Evolutionary conservation across 495 filamentous ascomycete genomes (phyloP), one percentile per base, ranked within the genome.

Genomic region (Aspergillus wentii): DNA sequence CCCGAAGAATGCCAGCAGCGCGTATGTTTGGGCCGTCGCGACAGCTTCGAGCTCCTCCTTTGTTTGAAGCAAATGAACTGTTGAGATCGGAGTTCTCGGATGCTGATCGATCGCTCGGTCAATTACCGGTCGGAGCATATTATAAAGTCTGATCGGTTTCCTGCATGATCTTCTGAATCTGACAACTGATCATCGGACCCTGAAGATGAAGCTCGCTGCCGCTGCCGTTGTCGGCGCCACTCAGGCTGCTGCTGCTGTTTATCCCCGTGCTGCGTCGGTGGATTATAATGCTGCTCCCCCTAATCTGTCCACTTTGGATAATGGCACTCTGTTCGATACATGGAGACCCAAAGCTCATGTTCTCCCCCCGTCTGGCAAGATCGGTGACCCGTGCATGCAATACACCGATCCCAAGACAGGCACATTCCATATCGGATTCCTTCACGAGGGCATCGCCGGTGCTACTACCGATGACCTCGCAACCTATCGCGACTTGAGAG

Each of bases 391-490:
- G 3, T 53, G 50, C 30, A 32, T 25, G 22, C 45, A 53, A 8
- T 53, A 53, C 26, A 49, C 42, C 13, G 50, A 53, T 23, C 46
- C 50, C 10, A 25, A 40, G 17, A 53, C 50, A 9, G 50, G 50
- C n/a, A 21, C 46, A 0, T 53, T 53, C 42, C 50, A 53, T 21
- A 35, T 53, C 8, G 50, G 50, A 17, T 53, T 19, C 29, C 46
- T 53, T n/a, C 40, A 53, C 33, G 17, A 33, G 6, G 50, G 50
- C 9, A 48, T 53, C 32, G 13, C 45, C 7, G 38, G 32, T 6
- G 46, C 43, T 4, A 46, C 32, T 4, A 49, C 50, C n/a, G 42
- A 43, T 19, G 42, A 53, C 23, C 23, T 53, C 4, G 45, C 18
- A 13, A 46, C 35, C 11, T 53, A 49, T 17, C 30, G n/a, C 2